Evolutionary conservation across 2,329 filamentous ascomycete genomes (phyloP), one percentile per base, ranked within the genome.

Genomic region (Sphaerulina musiva): DNA sequence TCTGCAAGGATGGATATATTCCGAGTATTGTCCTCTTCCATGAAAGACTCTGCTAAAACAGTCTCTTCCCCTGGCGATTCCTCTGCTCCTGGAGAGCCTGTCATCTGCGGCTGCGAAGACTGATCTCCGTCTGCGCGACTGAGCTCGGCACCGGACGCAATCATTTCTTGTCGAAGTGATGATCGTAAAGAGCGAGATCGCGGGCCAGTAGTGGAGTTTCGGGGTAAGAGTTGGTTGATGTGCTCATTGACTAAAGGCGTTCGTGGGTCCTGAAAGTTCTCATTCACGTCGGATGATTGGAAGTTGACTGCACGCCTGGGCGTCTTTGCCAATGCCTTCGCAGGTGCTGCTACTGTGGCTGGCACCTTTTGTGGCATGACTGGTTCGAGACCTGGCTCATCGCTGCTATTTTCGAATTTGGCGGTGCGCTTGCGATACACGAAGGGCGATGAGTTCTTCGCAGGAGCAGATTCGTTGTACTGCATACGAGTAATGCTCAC

Each of bases 401-500:
- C 31, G 20, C 29, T 40, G 20, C 29, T 40, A 32, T 54, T 52
- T 17, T 54, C 42, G 29, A 26, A 47, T 32, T 54, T 59, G n/a
- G 56, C 50, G 9, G 17, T 46, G 23, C 62, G 58, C 51, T 65
- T 66, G 34, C 64, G 61, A 47, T 62, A 67, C 48, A 64, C 42
- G 38, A 67, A 66, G 5, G 66, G 66, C 31, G 65, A 65, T 3
- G 48, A 55, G 36, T 53, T 55, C 8, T 57, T 58, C 34, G 41
- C 46, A 26, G 46, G 31, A 12, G 56, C 51, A 4, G 49, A 40
- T 38, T 51, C 50, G 29, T 38, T 58, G 26, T 60, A 58, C 47
- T 58, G 42, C 9, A 20, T 26, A 10, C 51, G 41, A 29, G 52
- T 45, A n/a, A 31, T 39, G 45, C 32, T 45, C 48, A 50, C 45